Evolutionary conservation across 345 rosid genomes (phyloP).

Genomic region (Aegle marmelos): DNA sequence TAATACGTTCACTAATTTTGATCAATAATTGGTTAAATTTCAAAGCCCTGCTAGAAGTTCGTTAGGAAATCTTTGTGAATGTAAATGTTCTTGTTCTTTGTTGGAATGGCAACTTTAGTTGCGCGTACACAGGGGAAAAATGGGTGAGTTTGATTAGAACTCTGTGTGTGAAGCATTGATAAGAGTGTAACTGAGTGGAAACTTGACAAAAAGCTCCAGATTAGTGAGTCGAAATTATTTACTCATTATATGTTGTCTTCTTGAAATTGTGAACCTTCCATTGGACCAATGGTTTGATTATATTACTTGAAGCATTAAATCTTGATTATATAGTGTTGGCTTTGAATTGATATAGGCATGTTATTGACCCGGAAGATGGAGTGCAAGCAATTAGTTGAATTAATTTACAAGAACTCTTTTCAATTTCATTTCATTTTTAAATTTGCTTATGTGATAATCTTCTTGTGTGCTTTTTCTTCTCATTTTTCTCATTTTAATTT

Average conservation of each 20-base stretch:
- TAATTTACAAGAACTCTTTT: not conserved
- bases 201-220: not conserved
- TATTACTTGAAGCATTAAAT: not conserved
- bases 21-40: not conserved
- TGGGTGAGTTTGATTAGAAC: not conserved
- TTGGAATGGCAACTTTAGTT: not conserved
- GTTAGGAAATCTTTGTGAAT: not conserved
- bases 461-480: not conserved
- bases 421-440: not conserved
- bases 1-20: not conserved
- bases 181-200: not conserved
- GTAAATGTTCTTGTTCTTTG: not conserved
- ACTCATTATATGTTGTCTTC: not conserved
- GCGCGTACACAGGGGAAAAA: not conserved
- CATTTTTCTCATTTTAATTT: not conserved
- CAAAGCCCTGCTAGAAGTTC: not conserved
- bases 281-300: not conserved
- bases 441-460: not conserved
- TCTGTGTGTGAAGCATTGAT: not conserved
- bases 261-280: not conserved
- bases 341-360: not conserved
- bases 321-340: not conserved
- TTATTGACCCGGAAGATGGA: not conserved
- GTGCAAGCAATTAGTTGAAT: constrained; percentile 3
- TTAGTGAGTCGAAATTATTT: not conserved